phyloP scores from a whole-genome alignment of 1,139 yeast genomes.

The Yamadazyma diospyri region DNA sequence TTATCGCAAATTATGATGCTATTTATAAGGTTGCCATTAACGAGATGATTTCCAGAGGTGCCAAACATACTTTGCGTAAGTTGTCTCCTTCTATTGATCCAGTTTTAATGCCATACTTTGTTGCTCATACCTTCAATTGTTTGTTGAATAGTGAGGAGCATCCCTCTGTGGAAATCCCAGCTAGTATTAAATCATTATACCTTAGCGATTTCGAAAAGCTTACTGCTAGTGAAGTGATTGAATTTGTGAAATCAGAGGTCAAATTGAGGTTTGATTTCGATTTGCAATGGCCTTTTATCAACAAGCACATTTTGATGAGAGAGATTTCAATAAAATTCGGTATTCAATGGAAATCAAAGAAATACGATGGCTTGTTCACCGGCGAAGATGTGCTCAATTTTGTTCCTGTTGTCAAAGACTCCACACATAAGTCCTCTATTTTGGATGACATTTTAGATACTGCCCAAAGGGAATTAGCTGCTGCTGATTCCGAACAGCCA shows the following conservation, averaged over 20 bases:
- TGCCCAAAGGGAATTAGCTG: conserved; percentile 53
- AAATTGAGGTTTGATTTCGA: conserved; percentile 57
- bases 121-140: conserved; percentile 72
- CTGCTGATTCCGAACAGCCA: conserved; percentile 23
- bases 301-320: conserved; percentile 43
- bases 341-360: conserved; percentile 72
- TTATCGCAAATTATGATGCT: conserved; percentile 40
- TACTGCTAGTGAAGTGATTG: conserved; percentile 42
- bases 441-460: conserved; percentile 79
- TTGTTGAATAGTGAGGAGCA: conserved; percentile 48
- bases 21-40: conserved; percentile 50
- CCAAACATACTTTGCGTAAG: conserved; percentile 68
- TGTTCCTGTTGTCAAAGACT: conserved; percentile 70
- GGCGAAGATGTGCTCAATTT: conserved; percentile 65
- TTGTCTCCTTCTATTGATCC: conserved; percentile 48
- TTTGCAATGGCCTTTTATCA: conserved; percentile 28
- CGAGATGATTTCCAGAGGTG: conserved; percentile 77
- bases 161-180: conserved; percentile 41
- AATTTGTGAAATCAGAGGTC: conserved; percentile 50
- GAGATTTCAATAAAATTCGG: conserved; percentile 78
- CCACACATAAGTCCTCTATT: conserved; percentile 61
- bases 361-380: conserved; percentile 47
- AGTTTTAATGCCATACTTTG: conserved; percentile 52
- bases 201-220: conserved; percentile 43
- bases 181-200: conserved; percentile 42